Evolutionary conservation across 2,329 filamentous ascomycete species (phyloP).

Genomic region (Fusarium citri): DNA sequence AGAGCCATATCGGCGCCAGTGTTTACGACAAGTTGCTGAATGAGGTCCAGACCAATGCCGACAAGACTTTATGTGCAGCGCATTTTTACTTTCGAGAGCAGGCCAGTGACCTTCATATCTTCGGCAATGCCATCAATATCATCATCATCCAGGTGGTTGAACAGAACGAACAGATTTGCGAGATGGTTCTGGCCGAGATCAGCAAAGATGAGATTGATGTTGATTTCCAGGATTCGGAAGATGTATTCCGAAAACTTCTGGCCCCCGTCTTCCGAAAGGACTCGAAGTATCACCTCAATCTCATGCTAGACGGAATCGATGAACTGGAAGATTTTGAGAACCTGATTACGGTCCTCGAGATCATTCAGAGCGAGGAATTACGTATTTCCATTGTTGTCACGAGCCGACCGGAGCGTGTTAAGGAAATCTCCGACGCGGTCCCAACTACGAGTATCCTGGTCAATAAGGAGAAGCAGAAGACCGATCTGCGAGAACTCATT

Average conservation of each 20-base stretch:
- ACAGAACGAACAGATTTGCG: slow-evolving; percentile 46
- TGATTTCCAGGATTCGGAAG: background rate
- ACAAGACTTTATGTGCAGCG: slow-evolving; percentile 38
- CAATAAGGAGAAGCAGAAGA: slow-evolving; percentile 45
- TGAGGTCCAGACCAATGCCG: slow-evolving; percentile 23
- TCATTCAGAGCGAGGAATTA: background rate
- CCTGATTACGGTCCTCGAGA: background rate
- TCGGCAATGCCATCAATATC: slow-evolving; percentile 44
- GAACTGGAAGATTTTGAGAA: background rate
- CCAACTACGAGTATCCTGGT: slow-evolving; percentile 29
- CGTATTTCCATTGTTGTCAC: slow-evolving; percentile 47
- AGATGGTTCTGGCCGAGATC: slow-evolving; percentile 46
- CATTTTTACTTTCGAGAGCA: slow-evolving; percentile 56
- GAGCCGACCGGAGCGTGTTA: slow-evolving; percentile 27
- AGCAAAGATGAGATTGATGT: slow-evolving; percentile 39
- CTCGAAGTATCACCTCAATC: slow-evolving; percentile 1
- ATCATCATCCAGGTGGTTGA: slow-evolving; percentile 49
- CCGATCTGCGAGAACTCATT: slow-evolving; percentile 46
- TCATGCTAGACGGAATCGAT: slow-evolving; percentile 17
- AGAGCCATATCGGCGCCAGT: slow-evolving; percentile 48
- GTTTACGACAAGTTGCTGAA: slow-evolving; percentile 38
- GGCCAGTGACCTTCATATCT: slow-evolving; percentile 33
- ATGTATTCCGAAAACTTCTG: background rate
- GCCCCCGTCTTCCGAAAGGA: background rate
- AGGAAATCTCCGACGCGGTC: slow-evolving; percentile 10